A percentile compares a stretch with the other conserved stretches of the same genome.
These are phyloP conservation scores for Irpex lacteus DNA, from an alignment of 1,284 basidiomycete genomes.

Conservation along the genomic window DNA sequence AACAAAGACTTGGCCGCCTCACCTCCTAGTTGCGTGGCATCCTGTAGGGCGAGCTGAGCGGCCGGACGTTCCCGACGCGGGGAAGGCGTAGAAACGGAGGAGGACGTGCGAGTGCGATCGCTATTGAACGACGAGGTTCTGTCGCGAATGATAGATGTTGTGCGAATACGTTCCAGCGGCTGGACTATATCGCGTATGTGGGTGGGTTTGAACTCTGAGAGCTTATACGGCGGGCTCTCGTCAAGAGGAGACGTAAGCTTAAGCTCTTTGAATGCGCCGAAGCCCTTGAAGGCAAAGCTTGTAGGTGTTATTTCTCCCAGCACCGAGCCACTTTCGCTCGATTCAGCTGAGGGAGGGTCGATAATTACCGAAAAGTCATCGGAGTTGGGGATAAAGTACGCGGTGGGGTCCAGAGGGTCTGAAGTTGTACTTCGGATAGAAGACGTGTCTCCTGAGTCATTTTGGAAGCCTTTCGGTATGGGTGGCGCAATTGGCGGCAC, in stretches of 20 bases:
- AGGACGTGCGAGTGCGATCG: neutral
- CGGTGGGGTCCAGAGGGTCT: slow-evolving; percentile 11
- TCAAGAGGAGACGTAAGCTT: neutral
- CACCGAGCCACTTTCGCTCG: neutral
- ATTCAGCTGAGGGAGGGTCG: neutral
- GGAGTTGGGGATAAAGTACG: slow-evolving; percentile 6
- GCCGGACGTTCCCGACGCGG: slow-evolving; percentile 7
- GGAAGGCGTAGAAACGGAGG: neutral
- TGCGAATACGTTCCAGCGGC: neutral
- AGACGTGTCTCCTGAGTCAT: slow-evolving; percentile 16
- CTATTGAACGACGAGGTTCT: neutral
- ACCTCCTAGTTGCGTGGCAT: slow-evolving; percentile 14
- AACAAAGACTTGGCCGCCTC: slow-evolving; percentile 30
- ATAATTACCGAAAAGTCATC: neutral
- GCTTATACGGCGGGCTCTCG: neutral
- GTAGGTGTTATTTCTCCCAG: neutral
- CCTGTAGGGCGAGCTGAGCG: slow-evolving; percentile 17
- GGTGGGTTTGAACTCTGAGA: neutral
- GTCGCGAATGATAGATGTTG: neutral
- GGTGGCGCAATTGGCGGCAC: slow-evolving; percentile 63
- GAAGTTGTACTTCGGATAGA: slow-evolving; percentile 9
- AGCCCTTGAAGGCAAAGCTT: neutral
- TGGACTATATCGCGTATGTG: neutral
- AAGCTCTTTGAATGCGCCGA: neutral
- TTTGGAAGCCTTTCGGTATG: slow-evolving; percentile 45